Base-by-base conservation (phyloP, 768 basidiomycete genomes). In the Cystofilobasidium bisporidii region DNA sequence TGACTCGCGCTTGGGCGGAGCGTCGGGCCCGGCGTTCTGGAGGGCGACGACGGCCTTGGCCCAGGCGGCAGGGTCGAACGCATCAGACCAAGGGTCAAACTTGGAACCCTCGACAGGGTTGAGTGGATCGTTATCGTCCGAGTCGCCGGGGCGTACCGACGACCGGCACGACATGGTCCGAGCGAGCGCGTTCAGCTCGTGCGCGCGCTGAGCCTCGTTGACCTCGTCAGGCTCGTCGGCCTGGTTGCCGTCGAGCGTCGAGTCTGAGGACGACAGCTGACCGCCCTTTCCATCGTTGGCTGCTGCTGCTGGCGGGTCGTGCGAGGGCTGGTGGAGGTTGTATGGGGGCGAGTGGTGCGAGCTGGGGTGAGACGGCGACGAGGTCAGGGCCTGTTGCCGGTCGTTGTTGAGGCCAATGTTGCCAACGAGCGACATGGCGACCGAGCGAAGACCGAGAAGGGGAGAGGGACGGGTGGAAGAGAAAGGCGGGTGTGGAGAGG, bases 1-100 rank as follows among this genome's bases (percentile, higher is more conserved):
- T 18, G 78, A 74, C 53, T 28, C 3, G 53, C 53, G 53, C 6
- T 2, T 9, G 3, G 53, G 53, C 1, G 53, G 28, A 3, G 53
- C 53, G 26, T 56, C 30, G 14, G 12, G 15, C 5, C 30, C 53
- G 5, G 8, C 10, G 28, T 32, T 4, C 53, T 28, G 28, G 28
- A 56, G 53, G 5, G 30, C 28, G 4, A 18, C 6, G 53, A 56
- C 53, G 53, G 53, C 53, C 53, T 56, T 56, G 26, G 53, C 26
- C 53, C 53, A 56, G 8, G 53, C 53, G 15, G 30, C 22, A 9
- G 53, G 28, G 1, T 32, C 6, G 22, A 56, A 56, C 8, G 30
- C 32, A 11, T 56, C 53, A 2, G 12, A 14, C 9, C 11, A 56
- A 15, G 53, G 53, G 53, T 56, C 53, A 17, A 30, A 20, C 15